Percentiles rank a stretch among this genome's conserved stretches.
These are phyloP conservation scores for Sporothrix luriei DNA, from an alignment of 2,329 filamentous ascomycete species.

Conservation along the genomic window DNA sequence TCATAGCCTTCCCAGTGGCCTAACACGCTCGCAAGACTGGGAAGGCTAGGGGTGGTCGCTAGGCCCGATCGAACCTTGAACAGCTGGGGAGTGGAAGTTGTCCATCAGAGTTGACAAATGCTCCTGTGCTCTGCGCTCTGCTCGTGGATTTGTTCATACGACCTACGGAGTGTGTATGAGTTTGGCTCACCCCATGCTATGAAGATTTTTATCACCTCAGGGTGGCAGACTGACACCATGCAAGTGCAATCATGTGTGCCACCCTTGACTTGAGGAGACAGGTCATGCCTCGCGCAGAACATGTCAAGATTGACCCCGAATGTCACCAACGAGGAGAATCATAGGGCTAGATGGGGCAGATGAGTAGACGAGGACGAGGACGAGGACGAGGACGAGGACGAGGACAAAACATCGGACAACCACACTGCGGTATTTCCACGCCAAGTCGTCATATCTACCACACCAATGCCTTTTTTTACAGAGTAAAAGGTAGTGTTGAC, in stretches of 20 bases:
- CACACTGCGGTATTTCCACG: conserved; percentile 12
- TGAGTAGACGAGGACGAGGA: conserved; percentile 4
- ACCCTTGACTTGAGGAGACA: conserved; percentile 10
- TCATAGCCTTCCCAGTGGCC: not conserved
- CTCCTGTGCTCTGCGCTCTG: not conserved
- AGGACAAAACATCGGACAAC: not conserved
- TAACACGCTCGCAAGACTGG: not conserved
- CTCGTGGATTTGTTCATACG: not conserved
- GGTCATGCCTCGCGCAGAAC: not conserved
- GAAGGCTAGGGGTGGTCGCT: conserved; percentile 2
- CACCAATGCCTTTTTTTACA: not conserved
- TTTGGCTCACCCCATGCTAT: conserved; percentile 17
- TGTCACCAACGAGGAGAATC: not conserved
- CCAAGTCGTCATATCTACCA: not conserved
- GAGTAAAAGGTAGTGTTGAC: too few species aligned
- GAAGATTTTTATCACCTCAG: conserved; percentile 10
- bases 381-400: too few species aligned
- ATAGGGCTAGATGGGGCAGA: not conserved
- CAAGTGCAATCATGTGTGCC: conserved; percentile 12
- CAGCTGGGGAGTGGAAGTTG: not conserved
- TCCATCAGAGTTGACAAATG: not conserved
- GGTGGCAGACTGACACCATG: conserved; percentile 14
- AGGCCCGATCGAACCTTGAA: not conserved
- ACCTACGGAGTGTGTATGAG: too few species aligned
- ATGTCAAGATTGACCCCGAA: not conserved